Conservation (phyloP, 148 eudicot species). For the Limonium bicolor region DNA sequence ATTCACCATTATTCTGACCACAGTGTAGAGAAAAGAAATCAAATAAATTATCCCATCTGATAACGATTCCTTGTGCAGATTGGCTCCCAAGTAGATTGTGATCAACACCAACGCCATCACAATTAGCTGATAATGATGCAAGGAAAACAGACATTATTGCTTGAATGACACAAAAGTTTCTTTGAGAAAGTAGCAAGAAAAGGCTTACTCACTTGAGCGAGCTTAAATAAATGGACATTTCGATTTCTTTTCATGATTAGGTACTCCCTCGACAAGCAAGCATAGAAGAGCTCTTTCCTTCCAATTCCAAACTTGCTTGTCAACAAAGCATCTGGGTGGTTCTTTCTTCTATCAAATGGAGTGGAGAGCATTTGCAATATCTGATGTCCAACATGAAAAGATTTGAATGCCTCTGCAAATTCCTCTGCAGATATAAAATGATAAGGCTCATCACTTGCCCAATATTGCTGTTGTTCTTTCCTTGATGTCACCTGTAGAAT, state of each 20-base stretch:
- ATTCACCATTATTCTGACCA: conserved; percentile 44
- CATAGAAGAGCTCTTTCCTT: conserved; percentile 63
- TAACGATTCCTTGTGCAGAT: conserved; percentile 31
- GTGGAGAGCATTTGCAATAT: conserved; percentile 41
- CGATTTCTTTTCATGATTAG: conserved; percentile 69
- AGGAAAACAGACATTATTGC: no score
- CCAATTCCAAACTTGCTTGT: conserved; percentile 45
- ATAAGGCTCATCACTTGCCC: conserved; percentile 49
- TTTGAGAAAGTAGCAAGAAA: neutral
- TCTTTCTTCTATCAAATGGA: conserved; percentile 55
- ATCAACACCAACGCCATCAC: conserved; percentile 36
- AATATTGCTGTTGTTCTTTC: conserved; percentile 84
- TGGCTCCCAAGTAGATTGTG: conserved; percentile 52
- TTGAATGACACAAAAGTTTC: no score
- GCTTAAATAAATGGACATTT: conserved; percentile 62
- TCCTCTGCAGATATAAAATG: conserved; percentile 38
- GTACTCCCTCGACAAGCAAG: conserved; percentile 55
- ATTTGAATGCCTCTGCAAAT: conserved; percentile 58
- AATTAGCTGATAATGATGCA: conserved; percentile 24
- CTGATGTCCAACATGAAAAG: conserved; percentile 58
- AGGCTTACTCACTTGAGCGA: conserved; percentile 35
- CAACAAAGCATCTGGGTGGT: conserved; percentile 76
- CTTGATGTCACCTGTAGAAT: conserved; percentile 64
- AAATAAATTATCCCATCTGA: conserved; percentile 46
- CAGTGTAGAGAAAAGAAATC: conserved; percentile 59